Percentiles rank a stretch among this genome's conserved stretches.
phyloP scores from a whole-genome alignment of 2,329 filamentous ascomycete species.

The Teratosphaeria nubilosa region DNA sequence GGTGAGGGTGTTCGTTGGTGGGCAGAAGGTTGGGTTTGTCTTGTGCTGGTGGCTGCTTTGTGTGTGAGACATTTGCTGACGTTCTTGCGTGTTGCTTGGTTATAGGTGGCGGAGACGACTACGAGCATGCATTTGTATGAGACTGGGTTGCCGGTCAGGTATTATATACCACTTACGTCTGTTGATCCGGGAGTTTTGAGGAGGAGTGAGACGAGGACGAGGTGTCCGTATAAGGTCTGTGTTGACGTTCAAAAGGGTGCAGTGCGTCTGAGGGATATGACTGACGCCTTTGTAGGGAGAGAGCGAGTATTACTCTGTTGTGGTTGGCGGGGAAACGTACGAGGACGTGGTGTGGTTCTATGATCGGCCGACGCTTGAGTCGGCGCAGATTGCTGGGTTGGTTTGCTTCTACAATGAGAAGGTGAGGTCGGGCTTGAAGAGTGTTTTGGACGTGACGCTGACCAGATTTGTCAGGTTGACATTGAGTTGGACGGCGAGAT shows the following conservation, averaged over 20 bases:
- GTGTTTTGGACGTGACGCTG: neutral
- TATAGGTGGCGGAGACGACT: constrained; percentile 34
- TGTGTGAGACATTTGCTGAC: neutral
- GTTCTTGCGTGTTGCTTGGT: neutral
- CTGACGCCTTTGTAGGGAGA: constrained; percentile 31
- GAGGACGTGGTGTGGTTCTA: constrained; percentile 56
- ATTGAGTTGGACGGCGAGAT: constrained; percentile 41
- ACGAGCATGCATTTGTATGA: constrained; percentile 48
- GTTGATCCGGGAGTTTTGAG: constrained; percentile 39
- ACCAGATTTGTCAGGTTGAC: constrained; percentile 36
- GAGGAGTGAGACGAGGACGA: constrained; percentile 43
- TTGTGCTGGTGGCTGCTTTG: neutral
- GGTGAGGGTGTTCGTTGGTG: constrained; percentile 42
- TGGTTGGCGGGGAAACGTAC: constrained; percentile 30
- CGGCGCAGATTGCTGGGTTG: constrained; percentile 42
- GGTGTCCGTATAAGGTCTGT: constrained; percentile 52
- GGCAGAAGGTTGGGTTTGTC: constrained; percentile 20
- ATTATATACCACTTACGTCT: constrained; percentile 47
- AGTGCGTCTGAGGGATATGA: no score
- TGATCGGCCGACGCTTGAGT: constrained; percentile 46
- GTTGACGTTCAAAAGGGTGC: neutral
- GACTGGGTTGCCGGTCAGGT: constrained; percentile 48
- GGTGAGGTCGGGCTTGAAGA: constrained; percentile 3
- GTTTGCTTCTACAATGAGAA: constrained; percentile 54
- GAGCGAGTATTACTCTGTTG: constrained; percentile 52